Base-by-base conservation (phyloP, 306 rosid genomes). In the Begonia loranthoides region DNA sequence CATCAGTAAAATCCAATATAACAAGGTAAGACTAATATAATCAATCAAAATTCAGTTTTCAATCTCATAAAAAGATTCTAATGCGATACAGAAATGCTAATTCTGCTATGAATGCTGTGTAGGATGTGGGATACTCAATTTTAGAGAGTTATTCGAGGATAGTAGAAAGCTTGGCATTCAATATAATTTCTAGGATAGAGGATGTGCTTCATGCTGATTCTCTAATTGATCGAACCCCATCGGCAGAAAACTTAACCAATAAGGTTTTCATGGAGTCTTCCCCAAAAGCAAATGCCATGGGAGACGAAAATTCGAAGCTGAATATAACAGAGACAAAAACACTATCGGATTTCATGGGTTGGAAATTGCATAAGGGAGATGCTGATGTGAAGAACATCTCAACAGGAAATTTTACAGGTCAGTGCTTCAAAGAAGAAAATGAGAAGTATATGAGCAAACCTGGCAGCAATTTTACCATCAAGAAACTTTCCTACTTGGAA, bases 91-190 rank as follows among this genome's bases (percentile, higher is more conserved):
- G 9, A 28, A 28, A 28, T 52, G 45, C 41, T 12, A 41, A 34
- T 3, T 24, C 47, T 19, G 12, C 13, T 24, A 17, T 36, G 9
- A 14, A 51, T 51, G 44, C 52, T 70, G 41, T 3, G 70, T 79
- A 92, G 99, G 99, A 86, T 76, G 79, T 86, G 3, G 99, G 99
- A 49, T 81, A 78, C 45, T 81, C 96, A 46, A 83, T 80, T 70
- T 79, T 92, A 39, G 99, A 92, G 68, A 86, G 96, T 78, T 92
- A 86, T 66, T 86, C 99, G 50, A 80, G 99, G 81, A 78, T 86
- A 7, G 78, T 92, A 68, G 99, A 86, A 71, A 92, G 96, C 65
- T 70, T 86, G 55, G 99, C 99, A 17, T 75, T 56, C 58, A 83
- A 78, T 28, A 79, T 83, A 28, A 53, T 71, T 72, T 86, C 99